Conservation (phyloP, 2,329 filamentous ascomycete genomes). For the Pseudocercospora eumusae region DNA sequence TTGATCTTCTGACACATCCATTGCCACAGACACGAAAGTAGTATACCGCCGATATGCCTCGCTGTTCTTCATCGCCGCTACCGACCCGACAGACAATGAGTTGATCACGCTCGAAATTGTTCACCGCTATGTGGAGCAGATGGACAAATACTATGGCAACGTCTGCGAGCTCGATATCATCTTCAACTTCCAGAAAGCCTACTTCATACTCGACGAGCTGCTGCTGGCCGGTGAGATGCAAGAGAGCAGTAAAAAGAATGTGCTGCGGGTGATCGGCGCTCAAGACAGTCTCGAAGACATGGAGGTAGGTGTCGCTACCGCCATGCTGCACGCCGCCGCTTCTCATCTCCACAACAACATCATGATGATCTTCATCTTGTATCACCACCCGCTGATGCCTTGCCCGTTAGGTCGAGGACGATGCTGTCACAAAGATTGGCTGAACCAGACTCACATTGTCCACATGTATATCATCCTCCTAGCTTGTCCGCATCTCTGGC, state of each 20-base stretch:
- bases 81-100: slow-evolving; percentile 96
- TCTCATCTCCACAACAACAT: slow-evolving; percentile 13
- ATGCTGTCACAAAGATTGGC: slow-evolving; percentile 64
- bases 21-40: slow-evolving; percentile 81
- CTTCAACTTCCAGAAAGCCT: slow-evolving; percentile 99
- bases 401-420: slow-evolving; percentile 43
- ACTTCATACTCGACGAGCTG: slow-evolving; percentile 97
- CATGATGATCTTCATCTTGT: slow-evolving; percentile 21
- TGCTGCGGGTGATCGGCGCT: slow-evolving; percentile 90
- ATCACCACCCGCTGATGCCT: slow-evolving; percentile 37
- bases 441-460: slow-evolving; percentile 29
- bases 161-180: slow-evolving; percentile 99
- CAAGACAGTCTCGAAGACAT: slow-evolving; percentile 98
- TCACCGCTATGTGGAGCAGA: slow-evolving; percentile 98
- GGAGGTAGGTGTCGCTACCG: slow-evolving; percentile 72
- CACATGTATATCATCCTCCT: slow-evolving; percentile 23
- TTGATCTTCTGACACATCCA: slow-evolving; percentile 22
- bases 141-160: slow-evolving; percentile 99
- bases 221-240: slow-evolving; percentile 94
- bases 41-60: slow-evolving; percentile 98
- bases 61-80: slow-evolving; percentile 98
- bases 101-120: slow-evolving; percentile 98
- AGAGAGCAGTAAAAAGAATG: slow-evolving; percentile 99
- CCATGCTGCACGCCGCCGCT: neutral
- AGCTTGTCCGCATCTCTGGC: slow-evolving; percentile 15